Evolutionary conservation across 495 filamentous ascomycete species (phyloP).

Genomic region (Geopyxis carbonaria): DNA sequence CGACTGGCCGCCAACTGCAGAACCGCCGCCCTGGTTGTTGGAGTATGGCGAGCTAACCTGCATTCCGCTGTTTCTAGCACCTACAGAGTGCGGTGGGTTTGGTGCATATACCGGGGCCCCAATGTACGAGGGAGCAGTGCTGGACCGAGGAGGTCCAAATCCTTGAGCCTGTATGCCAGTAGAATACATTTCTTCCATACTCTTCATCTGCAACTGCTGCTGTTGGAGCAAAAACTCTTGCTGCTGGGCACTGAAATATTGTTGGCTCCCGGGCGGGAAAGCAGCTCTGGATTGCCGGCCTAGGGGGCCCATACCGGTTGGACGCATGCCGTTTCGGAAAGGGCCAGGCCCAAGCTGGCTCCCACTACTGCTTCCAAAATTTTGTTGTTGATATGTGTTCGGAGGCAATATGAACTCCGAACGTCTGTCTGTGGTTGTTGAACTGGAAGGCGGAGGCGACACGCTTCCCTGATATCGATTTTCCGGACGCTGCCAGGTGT

Average conservation of each 20-base stretch:
- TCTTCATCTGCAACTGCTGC: constrained; percentile 10
- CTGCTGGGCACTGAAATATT: constrained; percentile 8
- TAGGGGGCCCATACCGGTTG: constrained; percentile 15
- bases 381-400: constrained; percentile 10
- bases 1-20: not conserved
- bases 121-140: constrained; percentile 9
- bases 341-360: constrained; percentile 10
- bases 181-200: constrained; percentile 13
- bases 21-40: not conserved
- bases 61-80: constrained; percentile 4
- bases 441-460: constrained; percentile 15
- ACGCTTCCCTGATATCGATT: too few species aligned
- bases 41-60: not conserved
- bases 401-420: constrained; percentile 16
- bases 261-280: not conserved
- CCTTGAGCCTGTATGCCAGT: constrained; percentile 5
- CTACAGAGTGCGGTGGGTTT: constrained; percentile 17
- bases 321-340: constrained; percentile 18
- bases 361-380: constrained; percentile 8
- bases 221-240: constrained; percentile 13
- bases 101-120: constrained; percentile 18
- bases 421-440: constrained; percentile 19
- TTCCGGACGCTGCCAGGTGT: constrained; percentile 16
- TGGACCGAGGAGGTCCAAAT: constrained; percentile 5
- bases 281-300: constrained; percentile 7